These are phyloP conservation scores for Centrapalus pauciflorus DNA, from an alignment of 129 eudicot species.

Conservation along the genomic window DNA sequence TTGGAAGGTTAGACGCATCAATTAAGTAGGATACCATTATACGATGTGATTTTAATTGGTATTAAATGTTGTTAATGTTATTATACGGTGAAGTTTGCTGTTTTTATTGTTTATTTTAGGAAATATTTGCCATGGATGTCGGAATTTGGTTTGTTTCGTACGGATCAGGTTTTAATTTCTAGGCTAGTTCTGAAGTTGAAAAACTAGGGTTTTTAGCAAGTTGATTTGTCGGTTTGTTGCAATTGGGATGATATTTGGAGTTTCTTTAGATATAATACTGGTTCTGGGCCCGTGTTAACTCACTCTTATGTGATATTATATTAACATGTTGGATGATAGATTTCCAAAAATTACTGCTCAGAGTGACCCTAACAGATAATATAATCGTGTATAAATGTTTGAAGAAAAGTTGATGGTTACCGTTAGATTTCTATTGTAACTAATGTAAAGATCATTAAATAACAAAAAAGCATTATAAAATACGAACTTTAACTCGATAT, in stretches of 20 bases:
- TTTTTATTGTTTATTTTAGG: neutral
- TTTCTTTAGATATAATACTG: neutral
- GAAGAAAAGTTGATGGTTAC: neutral
- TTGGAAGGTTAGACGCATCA: constrained; percentile 55
- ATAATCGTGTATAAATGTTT: neutral
- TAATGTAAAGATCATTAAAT: neutral
- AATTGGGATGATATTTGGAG: constrained; percentile 9
- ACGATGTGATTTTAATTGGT: neutral
- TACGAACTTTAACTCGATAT: neutral
- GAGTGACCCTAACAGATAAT: neutral
- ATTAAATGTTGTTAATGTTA: neutral
- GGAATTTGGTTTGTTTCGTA: neutral
- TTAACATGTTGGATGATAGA: neutral
- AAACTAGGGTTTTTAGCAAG: constrained; percentile 16
- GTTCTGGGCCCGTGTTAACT: neutral
- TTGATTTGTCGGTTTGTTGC: constrained; percentile 12
- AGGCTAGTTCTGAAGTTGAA: neutral
- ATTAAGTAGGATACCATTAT: neutral
- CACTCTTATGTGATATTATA: constrained; percentile 2
- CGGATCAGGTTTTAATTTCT: neutral
- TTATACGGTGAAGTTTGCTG: neutral
- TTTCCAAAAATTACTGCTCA: neutral
- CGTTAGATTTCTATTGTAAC: neutral
- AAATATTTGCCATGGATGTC: neutral
- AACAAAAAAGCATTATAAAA: neutral